Evolutionary conservation across 1,139 yeast species (phyloP), one percentile per base, ranked within the genome.

Genomic region (Petasospora fabianii): DNA sequence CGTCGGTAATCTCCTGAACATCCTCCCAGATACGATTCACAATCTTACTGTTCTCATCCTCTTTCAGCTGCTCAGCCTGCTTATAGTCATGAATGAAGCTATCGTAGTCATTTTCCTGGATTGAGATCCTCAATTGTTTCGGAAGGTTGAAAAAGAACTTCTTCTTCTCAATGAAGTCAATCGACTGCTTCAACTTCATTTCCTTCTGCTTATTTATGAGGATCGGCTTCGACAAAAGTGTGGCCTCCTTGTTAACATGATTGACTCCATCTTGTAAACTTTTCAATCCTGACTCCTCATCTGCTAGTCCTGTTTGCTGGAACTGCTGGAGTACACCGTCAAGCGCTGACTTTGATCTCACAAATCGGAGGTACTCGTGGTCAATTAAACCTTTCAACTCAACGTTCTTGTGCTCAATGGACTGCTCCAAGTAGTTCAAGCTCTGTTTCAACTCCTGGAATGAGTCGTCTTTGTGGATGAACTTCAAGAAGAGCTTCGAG

Each of bases 71-170:
- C 36, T 65, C 62, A 5, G 84, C 92, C 32, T 71, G 64, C 38
- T 77, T 70, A 58, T 86, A 87, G 50, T 83, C 87, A 34, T 80
- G 74, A 32, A 87, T 68, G 32, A 92, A 71, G 30, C 75, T 71
- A 41, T 82, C 85, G 53, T 85, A 90, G 51, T 88, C 84, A 41
- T 77, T 75, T 20, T 67, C 67, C 16, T 71, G 64, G 21, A 87
- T 68, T 48, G 73, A 71, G n/a, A 59, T 62, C 27, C 72, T 64
- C 42, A 92, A 65, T 10, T 63, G 66, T 26, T 72, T 73, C 0
- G 97, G 96, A 34, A 88, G 68, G 55, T 86, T 84, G 54, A 92
- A 81, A 40, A 87, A 69, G 43, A 72, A 72, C 39, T 70, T 71
- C 58, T 87, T 77, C 32, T 71, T 67, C 35, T 79, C 79, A 16